Conservation (phyloP, 495 filamentous ascomycete species). For the Astrothelium macrocarpum region DNA sequence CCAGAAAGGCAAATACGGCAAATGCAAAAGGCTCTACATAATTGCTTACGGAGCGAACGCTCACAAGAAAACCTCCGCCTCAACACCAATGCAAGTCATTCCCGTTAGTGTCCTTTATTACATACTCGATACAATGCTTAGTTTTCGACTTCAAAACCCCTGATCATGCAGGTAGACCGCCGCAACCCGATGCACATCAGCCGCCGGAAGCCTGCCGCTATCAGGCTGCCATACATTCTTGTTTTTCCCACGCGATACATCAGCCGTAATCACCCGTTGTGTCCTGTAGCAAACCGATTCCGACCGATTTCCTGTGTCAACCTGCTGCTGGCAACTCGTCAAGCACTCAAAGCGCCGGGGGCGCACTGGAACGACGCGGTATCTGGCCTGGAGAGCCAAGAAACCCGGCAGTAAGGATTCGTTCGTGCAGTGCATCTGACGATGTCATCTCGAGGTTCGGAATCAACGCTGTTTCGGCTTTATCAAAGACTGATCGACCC, state of each 20-base stretch:
- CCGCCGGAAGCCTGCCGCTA: background rate
- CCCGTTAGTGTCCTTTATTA: background rate
- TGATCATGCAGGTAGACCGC: background rate
- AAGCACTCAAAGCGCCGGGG: background rate
- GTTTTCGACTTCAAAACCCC: background rate
- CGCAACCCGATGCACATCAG: background rate
- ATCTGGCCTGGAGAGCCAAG: too few species aligned
- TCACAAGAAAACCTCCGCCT: too few species aligned
- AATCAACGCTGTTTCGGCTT: background rate
- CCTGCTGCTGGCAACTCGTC: background rate
- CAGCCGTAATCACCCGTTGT: background rate
- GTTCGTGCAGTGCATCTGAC: background rate
- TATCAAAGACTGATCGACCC: background rate
- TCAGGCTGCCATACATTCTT: background rate
- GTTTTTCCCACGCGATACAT: background rate
- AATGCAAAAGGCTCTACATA: too few species aligned
- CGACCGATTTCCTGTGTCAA: background rate
- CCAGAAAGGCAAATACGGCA: too few species aligned
- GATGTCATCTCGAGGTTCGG: background rate
- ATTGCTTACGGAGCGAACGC: too few species aligned
- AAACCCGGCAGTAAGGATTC: too few species aligned
- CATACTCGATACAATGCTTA: background rate
- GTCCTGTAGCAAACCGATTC: background rate
- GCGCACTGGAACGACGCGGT: background rate
- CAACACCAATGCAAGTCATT: background rate